Base-by-base conservation (phyloP, 169 alveolate genomes). In the Plasmodium gaboni region DNA sequence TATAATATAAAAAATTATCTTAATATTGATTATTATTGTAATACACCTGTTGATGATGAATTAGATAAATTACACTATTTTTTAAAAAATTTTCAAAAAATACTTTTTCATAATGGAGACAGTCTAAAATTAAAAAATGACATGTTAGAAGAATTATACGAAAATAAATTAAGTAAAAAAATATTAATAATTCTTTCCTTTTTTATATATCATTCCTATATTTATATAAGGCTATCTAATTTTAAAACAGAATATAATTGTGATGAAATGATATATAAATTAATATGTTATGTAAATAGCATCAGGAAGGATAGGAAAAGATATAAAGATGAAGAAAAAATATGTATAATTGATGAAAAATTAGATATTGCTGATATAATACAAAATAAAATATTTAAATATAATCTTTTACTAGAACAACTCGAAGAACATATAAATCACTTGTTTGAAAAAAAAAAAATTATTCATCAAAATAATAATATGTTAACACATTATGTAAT, bases 261-360 rank as follows among this genome's bases (percentile, higher is more conserved):
- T 46, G 88, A 74, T 60, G 26, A 53, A 28, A 19, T 74, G 3
- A 53, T 74, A 12, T 51, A 74, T 26, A 74, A 74, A 61, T 61
- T 74, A 17, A 42, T 74, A 51, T 48, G 28, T 15, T 61, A 74
- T 13, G 44, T 74, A 9, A 15, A 74, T 74, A 50, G 48, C 24
- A 74, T 74, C 61, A 60, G 73, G 42, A 74, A 74, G 48, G 64
- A 74, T 24, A 61, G 88, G 22, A 74, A 74, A 28, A 74, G 24
- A 74, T 60, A 50, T 74, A 74, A 74, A 74, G 88, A 74, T 13
- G 15, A 74, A 51, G 88, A 74, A 61, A 74, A 63, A 63, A 50
- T 74, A 10, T 17, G 61, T 24, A 74, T 74, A 13, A 74, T 61
- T 61, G 48, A 74, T 13, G 88, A 74, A 74, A 61, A 74, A 28